Base-by-base conservation (phyloP, 768 basidiomycete species). In the Rhizopogon vinicolor region DNA sequence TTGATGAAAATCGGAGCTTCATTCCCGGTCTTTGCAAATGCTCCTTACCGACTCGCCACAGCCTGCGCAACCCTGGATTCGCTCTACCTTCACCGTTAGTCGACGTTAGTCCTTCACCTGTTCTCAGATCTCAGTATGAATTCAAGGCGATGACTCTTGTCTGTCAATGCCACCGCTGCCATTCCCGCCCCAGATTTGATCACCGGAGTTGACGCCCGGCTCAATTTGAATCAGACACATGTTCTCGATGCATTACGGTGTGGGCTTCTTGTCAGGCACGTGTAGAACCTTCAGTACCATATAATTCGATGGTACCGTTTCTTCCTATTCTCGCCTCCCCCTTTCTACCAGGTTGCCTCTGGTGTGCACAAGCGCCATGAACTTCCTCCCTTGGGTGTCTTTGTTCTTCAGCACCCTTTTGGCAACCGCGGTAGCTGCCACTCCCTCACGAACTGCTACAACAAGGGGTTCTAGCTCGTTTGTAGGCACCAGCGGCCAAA, bases 401-500 rank as follows among this genome's bases (percentile, higher is more conserved):
- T 62, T 35, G 29, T 25, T 64, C 60, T 62, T 73, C 28, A 57
- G 61, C 57, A 60, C 61, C 53, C 62, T 74, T 46, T 55, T 76
- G 28, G 73, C 70, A 28, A 55, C 62, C 25, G 60, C 57, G 33
- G 57, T 54, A 57, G 68, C 74, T 7, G 59, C 65, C 5, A 62
- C 60, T 39, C 68, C 76, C 14, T 71, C 74, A 14, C 67, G 60
- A 49, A 74, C 71, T 2, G n/a, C 58, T 29, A 54, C 58, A 42
- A 67, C 61, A 58, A 72, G 74, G 25, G 25, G 3, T 40, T 31
- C 66, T 16, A 67, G 70, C 29, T 66, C 70, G 2, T 86, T 84
- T 60, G 75, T 86, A 10, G 66, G 73, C 41, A 72, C 72, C 3
- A 60, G 73, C 37, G 74, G 75, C 55, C 63, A 71, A n/a, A 72